Evolutionary conservation across 805 yeast genomes (phyloP), one percentile per base, ranked within the genome.

Genomic region (Peterozyma toletana): DNA sequence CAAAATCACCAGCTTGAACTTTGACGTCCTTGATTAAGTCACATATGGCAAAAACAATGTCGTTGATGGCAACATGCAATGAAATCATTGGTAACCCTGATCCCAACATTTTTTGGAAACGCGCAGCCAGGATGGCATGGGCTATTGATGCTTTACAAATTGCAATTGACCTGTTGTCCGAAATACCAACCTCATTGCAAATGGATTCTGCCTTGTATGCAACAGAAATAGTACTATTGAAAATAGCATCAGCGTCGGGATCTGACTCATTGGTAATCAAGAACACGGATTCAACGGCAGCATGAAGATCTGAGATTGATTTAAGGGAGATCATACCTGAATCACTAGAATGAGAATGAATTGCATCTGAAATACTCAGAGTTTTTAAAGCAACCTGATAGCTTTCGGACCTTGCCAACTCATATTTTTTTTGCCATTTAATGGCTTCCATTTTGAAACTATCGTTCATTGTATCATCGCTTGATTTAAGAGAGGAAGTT

Each of bases 61-160:
- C 96, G 37, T 85, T 75, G 9, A 86, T 64, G 0, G 97, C 82
- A 17, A 88, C 75, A 60, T 87, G 83, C 15, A 89, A 72, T 2
- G 88, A 73, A 16, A 83, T 64, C 42, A 71, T 73, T 0, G 96
- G 96, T 44, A 87, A 62, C 2, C 86, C 55, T n/a, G 72, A 70
- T 3, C 74, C 67, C 52, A 84, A 82, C 10, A 80, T 64, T 1
- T 85, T 77, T 59, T 68, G 84, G 56, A 87, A 86, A 54, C 96
- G 72, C 1, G 90, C 76, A 1, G 88, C 73, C 3, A 96, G 80
- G 36, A 91, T 77, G 0, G 81, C 75, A 60, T 84, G 88, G 14
- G 89, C 78, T 18, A 85, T 74, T 1, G 91, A 72, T 38, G 83
- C 82, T 44, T 82, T 76, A 4, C 86, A 68, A 55, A 37, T 31